Percentiles rank a stretch among this genome's conserved stretches.
These are phyloP conservation scores for Backusella mclennaniae DNA, from an alignment of 192 early-diverging fungal species.

Conservation along the genomic window DNA sequence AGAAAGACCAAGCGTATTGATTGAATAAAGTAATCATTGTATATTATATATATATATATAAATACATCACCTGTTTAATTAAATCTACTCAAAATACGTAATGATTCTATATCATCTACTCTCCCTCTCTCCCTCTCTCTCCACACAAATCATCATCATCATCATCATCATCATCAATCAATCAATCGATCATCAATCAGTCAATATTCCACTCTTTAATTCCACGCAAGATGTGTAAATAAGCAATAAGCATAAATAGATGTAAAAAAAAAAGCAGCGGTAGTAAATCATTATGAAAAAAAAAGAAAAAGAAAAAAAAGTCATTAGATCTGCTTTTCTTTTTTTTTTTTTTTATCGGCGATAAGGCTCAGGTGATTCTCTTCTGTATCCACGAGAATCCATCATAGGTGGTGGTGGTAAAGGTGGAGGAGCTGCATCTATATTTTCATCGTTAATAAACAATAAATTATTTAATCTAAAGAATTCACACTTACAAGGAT, in stretches of 20 bases:
- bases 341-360: conserved; percentile 7
- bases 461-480: background rate
- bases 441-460: background rate
- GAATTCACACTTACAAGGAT: conserved; percentile 13
- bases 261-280: background rate
- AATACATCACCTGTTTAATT: background rate
- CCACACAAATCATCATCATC: background rate
- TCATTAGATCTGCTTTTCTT: too few relatives aligned
- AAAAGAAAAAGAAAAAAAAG: background rate
- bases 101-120: background rate
- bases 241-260: background rate
- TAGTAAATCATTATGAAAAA: background rate
- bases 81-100: background rate
- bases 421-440: conserved; percentile 15
- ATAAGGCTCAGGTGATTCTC: conserved; percentile 20
- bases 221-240: background rate
- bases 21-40: conserved; percentile 3
- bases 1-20: conserved; percentile 20
- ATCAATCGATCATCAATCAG: background rate
- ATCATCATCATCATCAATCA: background rate
- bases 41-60: background rate
- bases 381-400: conserved; percentile 24
- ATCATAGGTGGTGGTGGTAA: conserved; percentile 5
- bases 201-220: conserved; percentile 4
- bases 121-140: background rate